Evolutionary conservation across 2,329 filamentous ascomycete species (phyloP).

Genomic region (Aspergillus hiratsukae): DNA sequence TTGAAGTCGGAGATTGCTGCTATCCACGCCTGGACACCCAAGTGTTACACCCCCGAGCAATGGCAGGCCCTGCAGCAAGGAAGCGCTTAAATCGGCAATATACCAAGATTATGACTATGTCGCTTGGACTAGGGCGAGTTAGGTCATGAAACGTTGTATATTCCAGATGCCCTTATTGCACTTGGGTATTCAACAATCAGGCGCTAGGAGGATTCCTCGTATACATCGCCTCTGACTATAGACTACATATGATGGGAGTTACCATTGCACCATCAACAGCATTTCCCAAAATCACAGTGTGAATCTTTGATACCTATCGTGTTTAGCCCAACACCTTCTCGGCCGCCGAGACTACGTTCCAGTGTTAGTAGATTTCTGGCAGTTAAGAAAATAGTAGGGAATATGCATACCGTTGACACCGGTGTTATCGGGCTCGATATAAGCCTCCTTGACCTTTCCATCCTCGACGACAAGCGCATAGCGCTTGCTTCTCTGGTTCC

Average conservation of each 20-base stretch:
- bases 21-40: conserved; percentile 93
- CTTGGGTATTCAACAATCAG: not conserved
- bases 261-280: conserved; percentile 1
- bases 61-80: conserved; percentile 65
- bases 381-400: not conserved
- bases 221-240: not conserved
- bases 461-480: conserved; percentile 80
- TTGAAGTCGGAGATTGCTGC: conserved; percentile 82
- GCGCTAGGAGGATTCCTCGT: not conserved
- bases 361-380: conserved; percentile 10
- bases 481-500: conserved; percentile 76
- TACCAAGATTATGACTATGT: not conserved
- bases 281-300: not conserved
- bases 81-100: conserved; percentile 8
- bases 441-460: conserved; percentile 74
- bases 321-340: conserved; percentile 46
- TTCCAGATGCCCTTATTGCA: conserved; percentile 3
- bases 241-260: not conserved
- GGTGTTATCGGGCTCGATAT: conserved; percentile 85
- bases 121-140: not conserved
- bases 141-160: conserved; percentile 8
- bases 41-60: conserved; percentile 87
- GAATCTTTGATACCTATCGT: not conserved
- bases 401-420: conserved; percentile 64
- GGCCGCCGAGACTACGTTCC: conserved; percentile 42